These are phyloP conservation scores for Pleurotus tuber-regium DNA, from an alignment of 768 basidiomycete species.

Conservation along the genomic window DNA sequence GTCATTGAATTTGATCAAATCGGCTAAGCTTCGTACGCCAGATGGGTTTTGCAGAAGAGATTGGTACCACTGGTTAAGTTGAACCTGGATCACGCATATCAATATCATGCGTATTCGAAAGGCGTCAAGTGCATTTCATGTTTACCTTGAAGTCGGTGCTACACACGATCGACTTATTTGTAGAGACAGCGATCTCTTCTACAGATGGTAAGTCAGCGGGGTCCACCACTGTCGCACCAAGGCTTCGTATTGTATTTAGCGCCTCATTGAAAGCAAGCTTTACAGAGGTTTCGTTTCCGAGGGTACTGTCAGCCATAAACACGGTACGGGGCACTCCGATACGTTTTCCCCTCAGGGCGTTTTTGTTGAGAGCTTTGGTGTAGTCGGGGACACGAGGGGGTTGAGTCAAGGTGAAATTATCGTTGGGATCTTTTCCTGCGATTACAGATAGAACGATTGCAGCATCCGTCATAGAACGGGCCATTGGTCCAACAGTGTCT, in stretches of 20 bases:
- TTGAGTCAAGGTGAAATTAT: slow-evolving; percentile 52
- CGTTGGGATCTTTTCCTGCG: slow-evolving; percentile 52
- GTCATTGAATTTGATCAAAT: slow-evolving; percentile 57
- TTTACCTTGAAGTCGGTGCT: slow-evolving; percentile 69
- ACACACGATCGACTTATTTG: slow-evolving; percentile 80
- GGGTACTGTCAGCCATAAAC: slow-evolving; percentile 31
- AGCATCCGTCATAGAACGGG: slow-evolving; percentile 51
- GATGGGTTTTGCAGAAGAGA: slow-evolving; percentile 49
- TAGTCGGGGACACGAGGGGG: slow-evolving; percentile 54
- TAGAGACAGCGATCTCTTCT: slow-evolving; percentile 63
- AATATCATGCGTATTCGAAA: neutral
- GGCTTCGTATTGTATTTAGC: slow-evolving; percentile 30
- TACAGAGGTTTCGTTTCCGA: slow-evolving; percentile 33
- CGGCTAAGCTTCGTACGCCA: slow-evolving; percentile 52
- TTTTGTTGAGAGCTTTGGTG: slow-evolving; percentile 44
- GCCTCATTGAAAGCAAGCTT: slow-evolving; percentile 38
- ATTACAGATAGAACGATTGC: slow-evolving; percentile 56
- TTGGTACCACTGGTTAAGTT: neutral
- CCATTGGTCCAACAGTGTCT: slow-evolving; percentile 59
- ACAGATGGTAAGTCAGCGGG: slow-evolving; percentile 60
- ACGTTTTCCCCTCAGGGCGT: slow-evolving; percentile 48
- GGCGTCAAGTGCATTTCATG: neutral
- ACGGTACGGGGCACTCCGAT: slow-evolving; percentile 51
- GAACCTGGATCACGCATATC: neutral
- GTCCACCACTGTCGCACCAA: slow-evolving; percentile 57